Base-by-base conservation (phyloP, 257 asterid genomes). In the Solanum virginianum region DNA sequence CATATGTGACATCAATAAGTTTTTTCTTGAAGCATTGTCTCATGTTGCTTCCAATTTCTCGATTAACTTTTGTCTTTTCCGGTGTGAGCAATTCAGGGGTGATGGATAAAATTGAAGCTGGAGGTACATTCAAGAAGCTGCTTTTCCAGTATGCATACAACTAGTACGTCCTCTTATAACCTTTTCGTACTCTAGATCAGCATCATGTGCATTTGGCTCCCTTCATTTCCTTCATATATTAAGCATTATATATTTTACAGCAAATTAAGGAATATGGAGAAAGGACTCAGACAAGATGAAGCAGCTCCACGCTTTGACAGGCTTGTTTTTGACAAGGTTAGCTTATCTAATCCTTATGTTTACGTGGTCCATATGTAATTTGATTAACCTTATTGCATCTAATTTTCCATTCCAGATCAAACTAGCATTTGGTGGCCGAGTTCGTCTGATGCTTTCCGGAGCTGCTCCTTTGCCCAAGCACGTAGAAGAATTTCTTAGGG, bases 391-490 rank as follows among this genome's bases (percentile, higher is more conserved):
- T 53, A 51, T 47, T 26, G 47, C 20, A 69, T 0, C 12, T 36
- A 32, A 24, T 51, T 29, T n/a, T 45, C 13, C 9, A 36, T 83
- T 84, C 86, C 75, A 95, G 99, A 93, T 96, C 65, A 94, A 91
- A 90, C 96, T 87, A 91, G 99, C 89, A 56, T 96, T 96, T 86
- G 99, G 99, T 62, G 99, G 99, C 80, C 93, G 95, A 9, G 98
- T 96, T 80, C 99, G 97, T 80, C 94, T 94, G 45, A 91, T 96
- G 91, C 86, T 94, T 51, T 90, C 99, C 47, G 99, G 99, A 66
- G 99, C 99, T 80, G 99, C 99, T 49, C 99, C 99, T 18, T 87
- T 96, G 84, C 95, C 98, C 29, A 91, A 85, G 88, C 98, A 94
- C 81, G 85, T 96, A 3, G 98, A 96, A 91, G 99, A 96, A 88